Conservation (phyloP, 257 asterid genomes). For the Sherardia arvensis region DNA sequence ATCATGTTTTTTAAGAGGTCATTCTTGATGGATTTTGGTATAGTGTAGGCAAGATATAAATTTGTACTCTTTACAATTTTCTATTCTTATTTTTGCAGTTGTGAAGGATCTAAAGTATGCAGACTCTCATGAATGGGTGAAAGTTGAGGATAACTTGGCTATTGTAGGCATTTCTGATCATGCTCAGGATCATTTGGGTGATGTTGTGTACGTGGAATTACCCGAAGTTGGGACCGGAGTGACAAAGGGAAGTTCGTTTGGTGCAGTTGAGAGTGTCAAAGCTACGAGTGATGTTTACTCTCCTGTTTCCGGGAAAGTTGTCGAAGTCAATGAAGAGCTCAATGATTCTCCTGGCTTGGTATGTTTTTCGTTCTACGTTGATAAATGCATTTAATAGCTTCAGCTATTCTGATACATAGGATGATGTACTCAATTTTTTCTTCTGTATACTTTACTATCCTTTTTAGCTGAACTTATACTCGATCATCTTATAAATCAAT, state of each 20-base stretch:
- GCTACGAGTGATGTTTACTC: conserved; percentile 92
- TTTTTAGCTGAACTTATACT: not conserved
- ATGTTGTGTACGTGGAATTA: conserved; percentile 77
- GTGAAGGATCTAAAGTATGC: conserved; percentile 80
- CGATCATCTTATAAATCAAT: not conserved
- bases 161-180: conserved; percentile 89
- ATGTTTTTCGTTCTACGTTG: conserved; percentile 13
- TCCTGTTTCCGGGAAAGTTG: conserved; percentile 86
- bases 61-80: not conserved
- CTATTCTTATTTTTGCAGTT: conserved; percentile 44
- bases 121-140: conserved; percentile 93
- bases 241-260: conserved; percentile 67
- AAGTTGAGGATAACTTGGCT: conserved; percentile 67
- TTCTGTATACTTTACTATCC: not conserved
- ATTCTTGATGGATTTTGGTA: not conserved
- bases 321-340: conserved; percentile 63
- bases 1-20: too few relatives aligned
- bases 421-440: not conserved
- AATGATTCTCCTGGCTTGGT: conserved; percentile 74
- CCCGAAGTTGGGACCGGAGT: conserved; percentile 74
- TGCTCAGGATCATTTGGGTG: conserved; percentile 93
- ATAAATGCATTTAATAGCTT: not conserved
- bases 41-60: not conserved
- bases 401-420: not conserved
- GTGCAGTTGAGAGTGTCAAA: conserved; percentile 96